phyloP scores from a whole-genome alignment of 495 filamentous ascomycete genomes.

The Penicillium roqueforti region DNA sequence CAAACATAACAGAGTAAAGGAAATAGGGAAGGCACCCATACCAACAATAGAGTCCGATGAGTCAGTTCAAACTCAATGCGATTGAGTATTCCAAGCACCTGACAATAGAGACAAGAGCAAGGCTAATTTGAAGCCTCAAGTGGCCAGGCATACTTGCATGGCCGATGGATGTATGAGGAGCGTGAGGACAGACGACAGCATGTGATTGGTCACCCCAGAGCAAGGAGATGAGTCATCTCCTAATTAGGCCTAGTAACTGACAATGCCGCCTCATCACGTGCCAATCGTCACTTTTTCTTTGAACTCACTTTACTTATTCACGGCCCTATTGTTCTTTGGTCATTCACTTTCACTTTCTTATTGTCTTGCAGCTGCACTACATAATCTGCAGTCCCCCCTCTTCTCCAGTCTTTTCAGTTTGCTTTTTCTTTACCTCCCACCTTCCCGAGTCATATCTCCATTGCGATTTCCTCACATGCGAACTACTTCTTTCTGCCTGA shows the following conservation, averaged over 20 bases:
- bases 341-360: slow-evolving; percentile 1
- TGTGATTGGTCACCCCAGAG: slow-evolving; percentile 28
- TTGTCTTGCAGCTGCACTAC: background rate
- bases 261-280: slow-evolving; percentile 20
- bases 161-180: slow-evolving; percentile 26
- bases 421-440: slow-evolving; percentile 1
- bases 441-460: background rate
- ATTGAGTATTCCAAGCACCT: slow-evolving; percentile 5
- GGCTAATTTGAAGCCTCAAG: slow-evolving; percentile 17
- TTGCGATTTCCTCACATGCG: slow-evolving; percentile 21
- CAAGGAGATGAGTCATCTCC: slow-evolving; percentile 13
- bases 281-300: slow-evolving; percentile 30
- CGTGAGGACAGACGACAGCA: slow-evolving; percentile 37
- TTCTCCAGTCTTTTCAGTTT: background rate
- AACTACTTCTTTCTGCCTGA: slow-evolving; percentile 11
- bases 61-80: slow-evolving; percentile 13
- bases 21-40: background rate
- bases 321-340: slow-evolving; percentile 10
- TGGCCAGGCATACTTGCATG: slow-evolving; percentile 12
- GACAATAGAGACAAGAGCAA: slow-evolving; percentile 17
- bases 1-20: background rate
- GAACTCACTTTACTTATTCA: background rate
- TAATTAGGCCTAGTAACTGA: background rate
- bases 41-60: slow-evolving; percentile 1
- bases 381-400: background rate